A percentile compares a stretch with the other conserved stretches of the same genome.
These are phyloP conservation scores for Paracamarosporium sp. DNA, from an alignment of 2,329 filamentous ascomycete species.

Conservation along the genomic window DNA sequence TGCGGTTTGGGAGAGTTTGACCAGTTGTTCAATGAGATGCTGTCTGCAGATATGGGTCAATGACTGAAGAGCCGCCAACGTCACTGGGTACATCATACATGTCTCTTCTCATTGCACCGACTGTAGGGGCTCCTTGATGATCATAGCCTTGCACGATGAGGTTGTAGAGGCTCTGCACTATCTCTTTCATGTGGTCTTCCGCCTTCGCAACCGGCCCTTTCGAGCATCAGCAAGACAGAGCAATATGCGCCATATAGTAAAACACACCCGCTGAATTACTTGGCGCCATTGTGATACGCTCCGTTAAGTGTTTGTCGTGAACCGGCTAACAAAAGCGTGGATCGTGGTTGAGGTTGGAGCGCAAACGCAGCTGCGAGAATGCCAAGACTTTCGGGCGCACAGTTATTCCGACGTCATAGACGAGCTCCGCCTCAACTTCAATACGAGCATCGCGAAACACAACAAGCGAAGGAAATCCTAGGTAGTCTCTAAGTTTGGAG, in stretches of 20 bases:
- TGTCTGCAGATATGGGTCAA: constrained; percentile 42
- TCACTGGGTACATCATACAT: constrained; percentile 51
- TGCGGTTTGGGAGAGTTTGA: constrained; percentile 58
- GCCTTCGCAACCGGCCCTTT: constrained; percentile 29
- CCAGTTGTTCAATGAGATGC: constrained; percentile 61
- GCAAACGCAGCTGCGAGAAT: neutral
- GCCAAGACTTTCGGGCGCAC: constrained; percentile 11
- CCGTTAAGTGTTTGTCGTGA: neutral
- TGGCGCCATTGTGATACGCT: constrained; percentile 5
- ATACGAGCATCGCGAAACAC: neutral
- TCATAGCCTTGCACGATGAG: constrained; percentile 65
- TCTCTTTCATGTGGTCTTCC: constrained; percentile 63
- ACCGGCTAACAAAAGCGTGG: neutral
- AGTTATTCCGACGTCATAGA: constrained; percentile 10
- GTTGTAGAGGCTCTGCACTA: constrained; percentile 68
- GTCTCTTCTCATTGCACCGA: constrained; percentile 64
- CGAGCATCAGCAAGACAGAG: constrained; percentile 25
- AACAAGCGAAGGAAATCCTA: too few relatives aligned
- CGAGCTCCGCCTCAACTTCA: neutral
- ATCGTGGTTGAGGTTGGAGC: neutral
- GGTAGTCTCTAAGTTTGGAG: too few relatives aligned
- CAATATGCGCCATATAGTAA: neutral
- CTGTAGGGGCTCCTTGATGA: constrained; percentile 63
- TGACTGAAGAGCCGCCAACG: neutral
- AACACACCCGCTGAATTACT: neutral